Evolutionary conservation across 208 protist genomes (phyloP).

Genomic region (Leishmania major): DNA sequence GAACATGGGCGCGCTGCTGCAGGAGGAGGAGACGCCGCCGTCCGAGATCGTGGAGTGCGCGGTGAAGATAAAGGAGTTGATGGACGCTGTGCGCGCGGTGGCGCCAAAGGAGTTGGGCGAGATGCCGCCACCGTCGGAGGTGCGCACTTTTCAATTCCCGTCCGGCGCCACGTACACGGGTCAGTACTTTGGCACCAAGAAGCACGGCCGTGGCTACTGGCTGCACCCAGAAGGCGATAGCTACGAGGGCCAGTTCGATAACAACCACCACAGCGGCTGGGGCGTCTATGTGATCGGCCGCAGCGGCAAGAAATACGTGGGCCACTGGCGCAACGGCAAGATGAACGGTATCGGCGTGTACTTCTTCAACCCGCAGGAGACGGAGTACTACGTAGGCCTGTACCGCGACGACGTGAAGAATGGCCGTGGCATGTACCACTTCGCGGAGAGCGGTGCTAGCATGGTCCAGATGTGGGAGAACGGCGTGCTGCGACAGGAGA

Average conservation of each 20-base stretch:
- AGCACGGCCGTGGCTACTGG: constrained; percentile 89
- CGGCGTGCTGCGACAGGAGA: constrained; percentile 74
- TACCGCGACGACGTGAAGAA: constrained; percentile 88
- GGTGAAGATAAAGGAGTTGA: constrained; percentile 47
- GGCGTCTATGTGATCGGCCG: constrained; percentile 88
- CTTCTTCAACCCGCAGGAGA: constrained; percentile 90
- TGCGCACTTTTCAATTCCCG: constrained; percentile 88
- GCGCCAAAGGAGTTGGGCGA: constrained; percentile 71
- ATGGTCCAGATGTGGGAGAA: constrained; percentile 83
- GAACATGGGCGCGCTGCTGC: constrained; percentile 57
- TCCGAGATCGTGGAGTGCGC: constrained; percentile 60
- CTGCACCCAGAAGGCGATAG: constrained; percentile 88
- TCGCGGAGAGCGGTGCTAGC: constrained; percentile 69
- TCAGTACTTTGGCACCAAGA: constrained; percentile 88
- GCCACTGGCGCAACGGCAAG: constrained; percentile 83
- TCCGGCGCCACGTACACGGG: constrained; percentile 88
- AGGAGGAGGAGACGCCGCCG: constrained; percentile 67
- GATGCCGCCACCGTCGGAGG: constrained; percentile 53
- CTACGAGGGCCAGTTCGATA: constrained; percentile 89
- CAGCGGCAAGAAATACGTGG: constrained; percentile 88
- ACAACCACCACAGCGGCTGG: constrained; percentile 91
- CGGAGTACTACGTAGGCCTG: constrained; percentile 86
- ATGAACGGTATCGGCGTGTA: constrained; percentile 92
- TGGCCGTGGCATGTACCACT: constrained; percentile 86
- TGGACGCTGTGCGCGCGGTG: constrained; percentile 51